These are phyloP conservation scores for Phanerochaete carnosa DNA, from an alignment of 768 basidiomycete genomes.

Conservation along the genomic window DNA sequence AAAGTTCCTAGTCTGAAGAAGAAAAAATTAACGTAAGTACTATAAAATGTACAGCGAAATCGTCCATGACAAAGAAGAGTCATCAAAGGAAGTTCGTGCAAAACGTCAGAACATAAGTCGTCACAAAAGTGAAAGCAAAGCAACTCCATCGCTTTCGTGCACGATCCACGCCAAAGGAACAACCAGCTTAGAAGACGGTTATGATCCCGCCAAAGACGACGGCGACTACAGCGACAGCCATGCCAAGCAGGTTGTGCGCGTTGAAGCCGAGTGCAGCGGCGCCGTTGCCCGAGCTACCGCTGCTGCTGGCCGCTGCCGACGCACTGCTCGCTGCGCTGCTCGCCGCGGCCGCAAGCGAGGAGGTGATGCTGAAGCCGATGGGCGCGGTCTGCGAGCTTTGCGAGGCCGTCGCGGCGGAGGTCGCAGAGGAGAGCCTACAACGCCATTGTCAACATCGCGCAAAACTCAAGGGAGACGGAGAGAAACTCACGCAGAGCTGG, in stretches of 20 bases:
- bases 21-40: too few species aligned
- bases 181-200: not conserved
- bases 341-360: not conserved
- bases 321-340: not conserved
- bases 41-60: too few species aligned
- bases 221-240: not conserved
- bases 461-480: not conserved
- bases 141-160: too few species aligned
- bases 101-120: too few species aligned
- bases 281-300: not conserved
- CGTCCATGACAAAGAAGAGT: too few species aligned
- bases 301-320: not conserved
- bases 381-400: constrained; percentile 39
- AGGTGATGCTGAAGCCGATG: constrained; percentile 27
- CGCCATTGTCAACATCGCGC: not conserved
- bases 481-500: constrained; percentile 44
- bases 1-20: too few species aligned
- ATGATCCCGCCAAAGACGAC: constrained; percentile 1
- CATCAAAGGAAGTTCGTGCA: too few species aligned
- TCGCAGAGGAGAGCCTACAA: constrained; percentile 40
- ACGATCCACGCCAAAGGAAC: too few species aligned
- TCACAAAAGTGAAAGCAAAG: too few species aligned
- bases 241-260: not conserved
- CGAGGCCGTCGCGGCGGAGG: constrained; percentile 37
- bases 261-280: not conserved